Percentiles rank a stretch among this genome's conserved stretches.
These are phyloP conservation scores for Leptographium lundbergii DNA, from an alignment of 2,329 filamentous ascomycete genomes.

Conservation along the genomic window DNA sequence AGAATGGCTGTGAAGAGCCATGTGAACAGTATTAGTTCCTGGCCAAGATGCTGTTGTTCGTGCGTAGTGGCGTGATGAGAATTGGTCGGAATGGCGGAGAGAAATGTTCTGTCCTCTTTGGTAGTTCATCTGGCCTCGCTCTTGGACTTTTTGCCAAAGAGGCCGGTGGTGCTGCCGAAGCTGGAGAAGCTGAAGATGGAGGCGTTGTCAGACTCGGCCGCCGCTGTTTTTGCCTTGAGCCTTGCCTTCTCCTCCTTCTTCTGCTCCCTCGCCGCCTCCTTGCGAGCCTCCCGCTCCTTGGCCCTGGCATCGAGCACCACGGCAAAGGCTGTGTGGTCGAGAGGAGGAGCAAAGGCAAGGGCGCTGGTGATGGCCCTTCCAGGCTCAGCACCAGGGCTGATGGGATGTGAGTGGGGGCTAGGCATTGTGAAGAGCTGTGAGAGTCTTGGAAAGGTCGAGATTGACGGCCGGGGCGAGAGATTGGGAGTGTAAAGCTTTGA, in stretches of 20 bases:
- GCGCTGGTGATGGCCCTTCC: background rate
- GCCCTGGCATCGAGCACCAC: background rate
- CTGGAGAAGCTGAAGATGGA: slow-evolving; percentile 14
- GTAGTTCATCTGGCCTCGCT: slow-evolving; percentile 3
- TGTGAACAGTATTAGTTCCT: too few relatives aligned
- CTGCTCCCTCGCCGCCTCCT: background rate
- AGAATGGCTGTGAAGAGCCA: too few relatives aligned
- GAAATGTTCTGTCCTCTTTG: background rate
- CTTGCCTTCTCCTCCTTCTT: background rate
- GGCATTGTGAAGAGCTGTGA: background rate
- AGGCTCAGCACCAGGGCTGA: background rate
- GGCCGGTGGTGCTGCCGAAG: slow-evolving; percentile 13
- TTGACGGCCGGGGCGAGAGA: background rate
- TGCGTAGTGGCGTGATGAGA: too few relatives aligned
- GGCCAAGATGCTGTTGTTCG: too few relatives aligned
- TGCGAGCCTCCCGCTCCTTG: background rate
- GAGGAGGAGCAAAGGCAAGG: slow-evolving; percentile 5
- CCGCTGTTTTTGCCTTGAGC: background rate
- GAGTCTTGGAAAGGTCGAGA: background rate
- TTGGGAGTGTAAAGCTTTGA: background rate
- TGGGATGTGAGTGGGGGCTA: background rate
- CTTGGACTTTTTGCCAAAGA: slow-evolving; percentile 11
- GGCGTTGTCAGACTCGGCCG: slow-evolving; percentile 11
- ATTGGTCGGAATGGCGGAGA: background rate
- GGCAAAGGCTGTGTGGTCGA: slow-evolving; percentile 4